These are phyloP conservation scores for Annulohypoxylon moriforme DNA, from an alignment of 495 filamentous ascomycete genomes.

Conservation along the genomic window DNA sequence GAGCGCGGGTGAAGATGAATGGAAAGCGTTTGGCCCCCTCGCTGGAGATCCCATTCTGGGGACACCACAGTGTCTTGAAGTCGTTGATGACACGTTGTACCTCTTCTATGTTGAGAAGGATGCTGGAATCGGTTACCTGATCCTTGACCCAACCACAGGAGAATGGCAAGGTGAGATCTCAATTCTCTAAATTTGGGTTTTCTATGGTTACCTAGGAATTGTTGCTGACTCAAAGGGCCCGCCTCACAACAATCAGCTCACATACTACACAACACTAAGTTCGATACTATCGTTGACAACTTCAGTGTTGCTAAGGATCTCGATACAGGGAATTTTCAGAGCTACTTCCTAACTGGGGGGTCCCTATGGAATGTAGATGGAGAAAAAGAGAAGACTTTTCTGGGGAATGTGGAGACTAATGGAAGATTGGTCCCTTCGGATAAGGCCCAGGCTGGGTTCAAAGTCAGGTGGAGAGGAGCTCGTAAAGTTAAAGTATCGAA, in stretches of 20 bases:
- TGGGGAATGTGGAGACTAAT: conserved; percentile 22
- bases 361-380: conserved; percentile 27
- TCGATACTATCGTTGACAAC: conserved; percentile 24
- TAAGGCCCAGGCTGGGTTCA: conserved; percentile 32
- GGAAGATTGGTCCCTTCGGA: conserved; percentile 27
- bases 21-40: conserved; percentile 27
- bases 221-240: not conserved
- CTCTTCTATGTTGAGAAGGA: conserved; percentile 31
- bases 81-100: conserved; percentile 27
- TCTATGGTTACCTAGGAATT: not conserved
- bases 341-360: conserved; percentile 25
- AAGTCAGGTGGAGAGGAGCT: conserved; percentile 24
- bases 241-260: conserved; percentile 12
- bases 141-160: conserved; percentile 61
- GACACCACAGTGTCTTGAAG: conserved; percentile 35
- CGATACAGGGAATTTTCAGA: conserved; percentile 23
- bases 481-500: conserved; percentile 6
- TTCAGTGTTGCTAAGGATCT: conserved; percentile 24
- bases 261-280: conserved; percentile 19
- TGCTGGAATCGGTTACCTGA: conserved; percentile 69
- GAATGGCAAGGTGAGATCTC: conserved; percentile 64
- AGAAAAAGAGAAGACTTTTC: conserved; percentile 13
- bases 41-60: conserved; percentile 21
- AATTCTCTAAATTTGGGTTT: not conserved
- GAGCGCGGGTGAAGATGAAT: conserved; percentile 8